Evolutionary conservation across 208 protist genomes (phyloP), one percentile per base, ranked within the genome.

Genomic region (Wallacemonas sp.): DNA sequence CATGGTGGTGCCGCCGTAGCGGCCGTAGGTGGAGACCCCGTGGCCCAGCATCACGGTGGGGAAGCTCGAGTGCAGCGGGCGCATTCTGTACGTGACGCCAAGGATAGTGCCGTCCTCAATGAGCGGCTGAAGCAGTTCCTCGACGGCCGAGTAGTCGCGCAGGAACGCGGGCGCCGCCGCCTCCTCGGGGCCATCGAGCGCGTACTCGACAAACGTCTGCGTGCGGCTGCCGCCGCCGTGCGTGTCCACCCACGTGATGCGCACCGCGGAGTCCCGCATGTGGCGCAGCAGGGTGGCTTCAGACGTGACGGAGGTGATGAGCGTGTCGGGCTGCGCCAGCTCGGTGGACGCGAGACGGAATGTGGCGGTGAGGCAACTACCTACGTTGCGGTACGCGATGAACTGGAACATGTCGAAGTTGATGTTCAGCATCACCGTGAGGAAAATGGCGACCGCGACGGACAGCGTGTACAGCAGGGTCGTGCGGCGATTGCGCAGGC

Each of bases 381-480:
- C 78, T 33, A 70, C 48, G 39, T 57, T 63, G 25, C 76, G 67
- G 55, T 16, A 25, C 7, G n/a, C 63, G 3, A 36, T 55, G 55
- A 67, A 77, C 65, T 79, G 61, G 31, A 86, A 44, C 12, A 82
- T 76, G 1, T 45, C 57, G 22, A 98, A 65, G 61, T 97, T 77
- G 22, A 94, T 76, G 26, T 87, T 66, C 65, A 95, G 93, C 2
- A 79, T 70, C 2, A 98, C 90, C 10, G 86, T 87, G 45, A 97
- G 77, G 73, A 98, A 98, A 61, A 98, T 84, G 65, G 98, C 83
- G 57, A 98, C 98, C 20, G 77, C 80, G 5, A 99, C 66, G 1
- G 86, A 82, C 1, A 98, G 66, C 0, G 96, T 67, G 69, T 98
- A 99, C 85, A 98, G 97, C 11, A 98, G 72, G 3, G 97, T 94